These are phyloP conservation scores for Pythium apleroticum DNA, from an alignment of 352 stramenopile species.

Conservation along the genomic window DNA sequence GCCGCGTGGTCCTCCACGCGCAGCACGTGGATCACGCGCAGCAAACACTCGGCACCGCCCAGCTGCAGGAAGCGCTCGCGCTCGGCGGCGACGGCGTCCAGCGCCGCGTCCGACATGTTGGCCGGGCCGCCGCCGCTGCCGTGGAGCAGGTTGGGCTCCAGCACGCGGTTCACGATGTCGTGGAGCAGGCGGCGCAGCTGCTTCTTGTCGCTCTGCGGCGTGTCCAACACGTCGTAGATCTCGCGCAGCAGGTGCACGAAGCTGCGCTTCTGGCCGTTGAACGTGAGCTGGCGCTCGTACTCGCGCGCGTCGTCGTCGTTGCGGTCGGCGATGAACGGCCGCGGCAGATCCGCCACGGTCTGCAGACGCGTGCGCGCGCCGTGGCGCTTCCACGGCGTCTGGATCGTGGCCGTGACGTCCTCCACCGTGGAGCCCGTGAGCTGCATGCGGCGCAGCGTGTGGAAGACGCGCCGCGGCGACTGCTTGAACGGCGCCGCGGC, in stretches of 20 bases:
- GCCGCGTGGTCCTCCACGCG: constrained; percentile 49
- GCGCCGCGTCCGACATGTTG: constrained; percentile 27
- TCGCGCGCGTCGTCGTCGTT: constrained; percentile 44
- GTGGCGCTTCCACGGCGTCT: constrained; percentile 38
- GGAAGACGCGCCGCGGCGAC: constrained; percentile 39
- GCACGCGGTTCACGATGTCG: constrained; percentile 67
- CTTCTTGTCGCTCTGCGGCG: constrained; percentile 46
- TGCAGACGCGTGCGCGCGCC: constrained; percentile 38
- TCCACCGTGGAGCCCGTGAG: constrained; percentile 40
- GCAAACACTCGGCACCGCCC: constrained; percentile 70
- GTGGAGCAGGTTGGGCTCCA: constrained; percentile 66
- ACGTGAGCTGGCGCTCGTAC: constrained; percentile 45
- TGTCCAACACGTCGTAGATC: constrained; percentile 63
- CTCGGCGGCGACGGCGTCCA: constrained; percentile 44
- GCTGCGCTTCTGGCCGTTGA: constrained; percentile 47
- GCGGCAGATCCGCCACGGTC: constrained; percentile 58
- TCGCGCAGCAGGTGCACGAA: constrained; percentile 62
- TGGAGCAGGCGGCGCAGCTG: constrained; percentile 61
- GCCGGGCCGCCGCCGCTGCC: constrained; percentile 13
- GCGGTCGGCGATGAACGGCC: constrained; percentile 43
- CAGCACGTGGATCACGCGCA: constrained; percentile 71
- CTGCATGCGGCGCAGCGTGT: constrained; percentile 61
- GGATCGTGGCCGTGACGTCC: constrained; percentile 9
- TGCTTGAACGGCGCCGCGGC: background rate
- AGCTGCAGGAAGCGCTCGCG: constrained; percentile 69